Evolutionary conservation across 495 filamentous ascomycete species (phyloP).

Genomic region (Margaritispora aquatica): DNA sequence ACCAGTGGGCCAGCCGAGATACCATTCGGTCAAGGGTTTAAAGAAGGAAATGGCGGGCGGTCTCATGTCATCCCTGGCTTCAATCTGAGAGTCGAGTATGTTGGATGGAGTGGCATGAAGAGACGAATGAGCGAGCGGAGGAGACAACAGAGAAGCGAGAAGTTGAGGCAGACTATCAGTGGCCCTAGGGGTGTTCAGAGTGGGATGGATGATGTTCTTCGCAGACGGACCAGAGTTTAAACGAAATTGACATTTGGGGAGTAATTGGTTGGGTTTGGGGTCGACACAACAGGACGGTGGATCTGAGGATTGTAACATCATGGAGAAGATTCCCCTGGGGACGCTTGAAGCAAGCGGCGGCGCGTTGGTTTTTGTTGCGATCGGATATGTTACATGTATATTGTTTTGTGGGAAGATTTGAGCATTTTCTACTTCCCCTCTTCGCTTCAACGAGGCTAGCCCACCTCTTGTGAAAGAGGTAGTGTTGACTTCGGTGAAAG

Average conservation of each 20-base stretch:
- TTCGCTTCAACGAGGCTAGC: not conserved
- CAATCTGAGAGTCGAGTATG: conserved; percentile 46
- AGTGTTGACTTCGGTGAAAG: not conserved
- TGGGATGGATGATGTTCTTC: conserved; percentile 45
- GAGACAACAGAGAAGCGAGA: conserved; percentile 62
- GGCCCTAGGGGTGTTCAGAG: conserved; percentile 41
- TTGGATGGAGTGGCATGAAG: conserved; percentile 34
- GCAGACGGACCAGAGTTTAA: not conserved
- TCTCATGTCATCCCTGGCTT: conserved; percentile 36
- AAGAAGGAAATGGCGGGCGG: conserved; percentile 30
- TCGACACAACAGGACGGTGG: not conserved
- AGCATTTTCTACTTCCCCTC: not conserved
- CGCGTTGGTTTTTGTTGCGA: conserved; percentile 3
- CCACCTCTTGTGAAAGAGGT: not conserved
- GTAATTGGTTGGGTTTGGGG: not conserved
- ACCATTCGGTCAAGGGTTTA: conserved; percentile 18
- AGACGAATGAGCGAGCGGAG: conserved; percentile 50
- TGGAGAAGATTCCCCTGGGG: conserved; percentile 4
- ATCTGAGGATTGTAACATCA: conserved; percentile 10
- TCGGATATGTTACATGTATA: not conserved
- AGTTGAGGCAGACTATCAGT: conserved; percentile 63
- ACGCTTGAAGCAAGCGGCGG: not conserved
- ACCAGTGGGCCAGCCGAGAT: conserved; percentile 9
- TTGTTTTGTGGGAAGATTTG: not conserved
- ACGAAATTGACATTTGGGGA: not conserved